phyloP scores from a whole-genome alignment of 495 filamentous ascomycete genomes.

The Astrothelium macrocarpum region DNA sequence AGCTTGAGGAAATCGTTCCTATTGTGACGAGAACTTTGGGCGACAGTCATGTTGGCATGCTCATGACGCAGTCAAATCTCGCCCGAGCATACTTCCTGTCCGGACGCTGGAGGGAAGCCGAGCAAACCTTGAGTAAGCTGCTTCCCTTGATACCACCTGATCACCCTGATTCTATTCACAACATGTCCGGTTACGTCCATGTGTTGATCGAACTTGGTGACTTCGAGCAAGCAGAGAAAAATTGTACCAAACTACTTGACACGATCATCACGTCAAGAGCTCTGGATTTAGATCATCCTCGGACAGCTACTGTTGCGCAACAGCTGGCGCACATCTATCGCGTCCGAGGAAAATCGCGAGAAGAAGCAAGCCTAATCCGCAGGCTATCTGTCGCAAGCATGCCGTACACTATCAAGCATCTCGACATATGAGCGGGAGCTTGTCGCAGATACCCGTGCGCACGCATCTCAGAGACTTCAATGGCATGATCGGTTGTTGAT shows the following conservation, averaged over 20 bases:
- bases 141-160: neutral
- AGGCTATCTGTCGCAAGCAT: neutral
- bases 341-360: neutral
- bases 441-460: too few relatives aligned
- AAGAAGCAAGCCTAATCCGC: neutral
- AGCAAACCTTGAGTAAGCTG: slow-evolving; percentile 15
- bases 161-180: slow-evolving; percentile 13
- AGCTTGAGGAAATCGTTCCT: slow-evolving; percentile 25
- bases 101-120: slow-evolving; percentile 22
- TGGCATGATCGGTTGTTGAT: too few relatives aligned
- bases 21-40: slow-evolving; percentile 25
- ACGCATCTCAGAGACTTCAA: too few relatives aligned
- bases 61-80: slow-evolving; percentile 29
- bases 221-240: slow-evolving; percentile 12
- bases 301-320: slow-evolving; percentile 20
- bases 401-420: neutral
- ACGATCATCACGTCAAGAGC: slow-evolving; percentile 8
- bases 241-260: slow-evolving; percentile 12
- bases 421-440: neutral
- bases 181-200: slow-evolving; percentile 13
- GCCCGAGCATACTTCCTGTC: slow-evolving; percentile 24
- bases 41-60: slow-evolving; percentile 24
- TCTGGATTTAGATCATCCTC: slow-evolving; percentile 17
- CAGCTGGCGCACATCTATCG: slow-evolving; percentile 20
- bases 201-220: slow-evolving; percentile 13